These are phyloP conservation scores for Echinosphaeria canescens DNA, from an alignment of 2,329 filamentous ascomycete species.

Conservation along the genomic window DNA sequence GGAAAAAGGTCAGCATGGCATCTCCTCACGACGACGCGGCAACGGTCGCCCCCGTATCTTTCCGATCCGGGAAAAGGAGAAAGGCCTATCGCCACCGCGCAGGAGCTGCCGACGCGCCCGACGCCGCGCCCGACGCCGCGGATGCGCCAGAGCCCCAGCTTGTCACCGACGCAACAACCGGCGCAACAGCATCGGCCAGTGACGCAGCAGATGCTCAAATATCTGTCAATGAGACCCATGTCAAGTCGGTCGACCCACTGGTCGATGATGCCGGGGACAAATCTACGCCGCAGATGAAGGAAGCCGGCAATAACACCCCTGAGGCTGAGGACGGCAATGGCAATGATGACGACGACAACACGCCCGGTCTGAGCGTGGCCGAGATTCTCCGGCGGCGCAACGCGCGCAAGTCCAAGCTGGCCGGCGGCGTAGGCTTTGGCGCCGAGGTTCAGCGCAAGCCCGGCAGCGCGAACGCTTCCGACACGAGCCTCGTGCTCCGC, in stretches of 20 bases:
- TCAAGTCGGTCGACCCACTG: too few species aligned
- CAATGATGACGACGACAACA: background rate
- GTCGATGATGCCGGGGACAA: background rate
- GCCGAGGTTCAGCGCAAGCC: too few species aligned
- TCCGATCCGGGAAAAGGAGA: background rate
- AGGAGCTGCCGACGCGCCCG: background rate
- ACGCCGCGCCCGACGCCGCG: background rate
- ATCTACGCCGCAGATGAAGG: background rate
- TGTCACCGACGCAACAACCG: too few species aligned
- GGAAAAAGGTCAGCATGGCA: too few species aligned
- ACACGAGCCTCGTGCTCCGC: constrained; percentile 14
- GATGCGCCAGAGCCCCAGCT: background rate
- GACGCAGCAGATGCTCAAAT: too few species aligned
- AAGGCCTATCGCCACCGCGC: background rate
- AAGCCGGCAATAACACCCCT: background rate
- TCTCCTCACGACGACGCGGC: too few species aligned
- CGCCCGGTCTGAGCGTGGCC: constrained; percentile 18
- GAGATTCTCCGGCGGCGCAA: constrained; percentile 31
- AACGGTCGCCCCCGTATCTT: background rate
- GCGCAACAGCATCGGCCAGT: too few species aligned
- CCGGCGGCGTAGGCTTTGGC: constrained; percentile 34
- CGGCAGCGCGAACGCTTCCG: too few species aligned
- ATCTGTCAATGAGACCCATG: too few species aligned
- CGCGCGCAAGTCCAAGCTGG: constrained; percentile 21
- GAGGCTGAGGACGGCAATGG: too few species aligned